Base-by-base conservation (phyloP, 176 grass and related monocot species). In the Areca catechu region DNA sequence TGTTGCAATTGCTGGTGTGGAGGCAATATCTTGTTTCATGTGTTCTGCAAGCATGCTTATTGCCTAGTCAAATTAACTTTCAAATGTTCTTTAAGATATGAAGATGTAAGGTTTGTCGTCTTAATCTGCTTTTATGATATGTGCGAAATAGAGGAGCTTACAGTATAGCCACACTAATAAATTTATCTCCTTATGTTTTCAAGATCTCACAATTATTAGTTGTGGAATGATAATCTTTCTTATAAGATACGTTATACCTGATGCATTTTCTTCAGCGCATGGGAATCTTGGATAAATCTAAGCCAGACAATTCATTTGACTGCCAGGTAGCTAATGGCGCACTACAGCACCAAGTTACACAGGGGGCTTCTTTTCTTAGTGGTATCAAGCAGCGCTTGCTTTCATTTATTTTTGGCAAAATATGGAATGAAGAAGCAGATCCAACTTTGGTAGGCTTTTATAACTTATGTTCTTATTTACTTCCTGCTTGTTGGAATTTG, bases 331-430 rank as follows among this genome's bases (percentile, higher is more conserved):
- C 61, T 77, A 78, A 63, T 77, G 73, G 24, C 20, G 60, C 21
- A 68, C 76, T 55, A 68, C 77, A 20, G 23, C 51, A 65, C 68
- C 81, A 90, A 86, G 70, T 69, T 79, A 64, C 50, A 66, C 68
- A 20, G 7, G 83, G 74, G 19, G 72, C 53, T 76, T 79, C 80
- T 54, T 87, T 87, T 72, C 80, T 90, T 86, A 75, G 77, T 82
- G 86, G 83, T 68, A 84, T 96, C 75, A 96, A 96, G 83, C 91
- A 90, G 57, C 77, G 92, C 12, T 50, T 96, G 63, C 75, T 96
- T 51, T 96, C 92, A 19, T 90, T 80, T 73, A 90, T 96, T 86
- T 96, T 90, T 77, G 69, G 75, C 53, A 85, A 84, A 82, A 79
- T 80, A 54, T 87, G 86, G 82, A 96, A 79, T 59, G 92, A 96